Evolutionary conservation across 805 yeast genomes (phyloP).

Genomic region (Candida krabiensis): DNA sequence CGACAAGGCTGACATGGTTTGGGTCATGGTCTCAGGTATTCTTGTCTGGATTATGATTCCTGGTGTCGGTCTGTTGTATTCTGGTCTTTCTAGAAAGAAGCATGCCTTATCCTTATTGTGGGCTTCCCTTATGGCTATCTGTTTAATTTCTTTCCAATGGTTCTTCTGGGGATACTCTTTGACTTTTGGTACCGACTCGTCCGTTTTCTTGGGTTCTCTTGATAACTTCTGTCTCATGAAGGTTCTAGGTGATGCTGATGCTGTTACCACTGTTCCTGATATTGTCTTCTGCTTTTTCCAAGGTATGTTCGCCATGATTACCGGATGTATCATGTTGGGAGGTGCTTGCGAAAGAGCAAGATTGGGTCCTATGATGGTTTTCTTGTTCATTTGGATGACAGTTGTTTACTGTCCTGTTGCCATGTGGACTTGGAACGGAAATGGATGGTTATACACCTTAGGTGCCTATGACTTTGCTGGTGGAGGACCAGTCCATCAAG

Average conservation of each 20-base stretch:
- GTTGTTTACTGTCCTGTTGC: slow-evolving; percentile 96
- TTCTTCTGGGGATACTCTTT: slow-evolving; percentile 97
- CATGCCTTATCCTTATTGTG: slow-evolving; percentile 93
- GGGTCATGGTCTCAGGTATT: slow-evolving; percentile 76
- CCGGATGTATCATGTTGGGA: slow-evolving; percentile 93
- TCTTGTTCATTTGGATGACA: slow-evolving; percentile 91
- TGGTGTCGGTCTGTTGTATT: slow-evolving; percentile 89
- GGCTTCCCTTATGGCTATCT: slow-evolving; percentile 89
- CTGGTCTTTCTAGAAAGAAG: slow-evolving; percentile 91
- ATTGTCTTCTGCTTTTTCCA: slow-evolving; percentile 88
- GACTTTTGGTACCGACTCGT: slow-evolving; percentile 56
- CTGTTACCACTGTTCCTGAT: slow-evolving; percentile 76
- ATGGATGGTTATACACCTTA: slow-evolving; percentile 82
- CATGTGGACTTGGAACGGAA: slow-evolving; percentile 95
- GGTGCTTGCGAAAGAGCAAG: slow-evolving; percentile 98
- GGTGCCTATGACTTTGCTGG: slow-evolving; percentile 97
- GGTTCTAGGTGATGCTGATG: slow-evolving; percentile 79
- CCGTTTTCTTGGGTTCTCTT: slow-evolving; percentile 77
- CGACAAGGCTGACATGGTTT: slow-evolving; percentile 77
- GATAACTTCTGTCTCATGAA: slow-evolving; percentile 77
- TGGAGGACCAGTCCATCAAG: slow-evolving; percentile 97
- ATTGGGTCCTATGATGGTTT: slow-evolving; percentile 94
- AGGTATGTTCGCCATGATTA: slow-evolving; percentile 94
- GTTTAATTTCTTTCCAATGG: slow-evolving; percentile 91
- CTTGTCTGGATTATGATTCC: slow-evolving; percentile 97